These are phyloP conservation scores for Myxozyma neotropica DNA, from an alignment of 805 yeast genomes.

Conservation along the genomic window DNA sequence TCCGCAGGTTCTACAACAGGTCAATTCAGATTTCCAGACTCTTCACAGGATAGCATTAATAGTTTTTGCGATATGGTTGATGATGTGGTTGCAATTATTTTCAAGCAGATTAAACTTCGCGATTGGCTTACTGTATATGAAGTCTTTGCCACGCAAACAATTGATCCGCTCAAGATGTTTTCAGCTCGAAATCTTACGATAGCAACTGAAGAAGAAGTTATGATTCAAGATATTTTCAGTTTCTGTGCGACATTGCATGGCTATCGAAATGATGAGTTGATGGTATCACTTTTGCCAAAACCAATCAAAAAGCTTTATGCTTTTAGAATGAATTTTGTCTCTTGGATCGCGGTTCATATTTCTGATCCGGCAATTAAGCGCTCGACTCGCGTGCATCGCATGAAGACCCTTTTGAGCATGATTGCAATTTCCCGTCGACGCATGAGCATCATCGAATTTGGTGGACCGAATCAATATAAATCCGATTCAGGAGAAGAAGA, in stretches of 20 bases:
- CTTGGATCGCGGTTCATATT: slow-evolving; percentile 65
- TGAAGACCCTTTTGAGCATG: slow-evolving; percentile 68
- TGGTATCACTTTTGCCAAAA: slow-evolving; percentile 61
- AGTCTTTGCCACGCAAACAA: slow-evolving; percentile 67
- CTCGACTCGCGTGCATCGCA: slow-evolving; percentile 64
- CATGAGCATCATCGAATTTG: slow-evolving; percentile 56
- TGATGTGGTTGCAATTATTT: slow-evolving; percentile 58
- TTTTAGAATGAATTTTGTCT: slow-evolving; percentile 66
- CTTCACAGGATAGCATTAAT: slow-evolving; percentile 47
- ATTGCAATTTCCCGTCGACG: slow-evolving; percentile 66
- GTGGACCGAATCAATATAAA: background rate
- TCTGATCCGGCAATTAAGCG: slow-evolving; percentile 60
- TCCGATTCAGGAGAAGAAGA: slow-evolving; percentile 14
- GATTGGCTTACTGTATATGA: slow-evolving; percentile 84
- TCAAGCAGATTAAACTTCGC: slow-evolving; percentile 57
- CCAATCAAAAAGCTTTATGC: slow-evolving; percentile 67
- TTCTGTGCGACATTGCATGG: slow-evolving; percentile 64
- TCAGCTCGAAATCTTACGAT: slow-evolving; percentile 51
- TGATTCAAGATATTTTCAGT: slow-evolving; percentile 66
- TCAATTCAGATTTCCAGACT: slow-evolving; percentile 18
- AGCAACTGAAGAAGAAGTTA: slow-evolving; percentile 55
- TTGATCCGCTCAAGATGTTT: slow-evolving; percentile 61
- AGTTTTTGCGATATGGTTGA: slow-evolving; percentile 67
- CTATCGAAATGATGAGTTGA: slow-evolving; percentile 49
- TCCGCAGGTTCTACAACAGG: background rate